phyloP scores from a whole-genome alignment of 192 early-diverging fungal genomes.

The Coemansia sp. region DNA sequence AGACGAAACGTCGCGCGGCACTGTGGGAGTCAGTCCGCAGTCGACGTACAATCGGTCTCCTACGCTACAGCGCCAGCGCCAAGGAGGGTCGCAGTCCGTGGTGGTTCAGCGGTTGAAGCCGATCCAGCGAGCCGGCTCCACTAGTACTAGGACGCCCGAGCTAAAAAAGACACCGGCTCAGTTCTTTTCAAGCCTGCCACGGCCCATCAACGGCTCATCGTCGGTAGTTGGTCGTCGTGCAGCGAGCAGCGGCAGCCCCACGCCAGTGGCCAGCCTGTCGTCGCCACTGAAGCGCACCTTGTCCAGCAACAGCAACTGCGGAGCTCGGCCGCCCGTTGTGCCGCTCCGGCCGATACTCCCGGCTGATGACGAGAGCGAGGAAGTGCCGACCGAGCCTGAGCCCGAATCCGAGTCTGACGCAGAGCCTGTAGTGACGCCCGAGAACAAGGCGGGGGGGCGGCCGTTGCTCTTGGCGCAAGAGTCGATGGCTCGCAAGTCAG shows the following conservation, averaged over 20 bases:
- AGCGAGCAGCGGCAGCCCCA: neutral
- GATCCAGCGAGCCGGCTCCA: neutral
- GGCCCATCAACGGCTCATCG: neutral
- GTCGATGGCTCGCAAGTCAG: conserved; percentile 31
- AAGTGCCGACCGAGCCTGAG: conserved; percentile 39
- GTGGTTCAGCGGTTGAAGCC: neutral
- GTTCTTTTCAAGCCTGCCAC: conserved; percentile 20
- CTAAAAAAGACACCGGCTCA: conserved; percentile 1
- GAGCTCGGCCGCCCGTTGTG: neutral
- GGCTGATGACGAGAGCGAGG: conserved; percentile 5
- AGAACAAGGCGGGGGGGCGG: neutral
- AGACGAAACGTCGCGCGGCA: conserved; percentile 32
- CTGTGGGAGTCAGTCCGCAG: conserved; percentile 22
- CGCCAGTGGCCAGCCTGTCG: neutral
- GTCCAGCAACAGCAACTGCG: conserved; percentile 20
- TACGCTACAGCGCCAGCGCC: conserved; percentile 18
- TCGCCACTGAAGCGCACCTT: conserved; percentile 45
- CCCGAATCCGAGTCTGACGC: conserved; percentile 22
- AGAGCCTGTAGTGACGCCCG: conserved; percentile 1
- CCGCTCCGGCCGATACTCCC: neutral
- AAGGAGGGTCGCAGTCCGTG: neutral
- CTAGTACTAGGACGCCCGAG: neutral
- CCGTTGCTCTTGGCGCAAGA: neutral
- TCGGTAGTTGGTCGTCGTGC: neutral
- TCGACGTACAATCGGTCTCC: conserved; percentile 25